These are phyloP conservation scores for Metschnikowia baotianmanensis DNA, from an alignment of 805 yeast species.

Conservation along the genomic window DNA sequence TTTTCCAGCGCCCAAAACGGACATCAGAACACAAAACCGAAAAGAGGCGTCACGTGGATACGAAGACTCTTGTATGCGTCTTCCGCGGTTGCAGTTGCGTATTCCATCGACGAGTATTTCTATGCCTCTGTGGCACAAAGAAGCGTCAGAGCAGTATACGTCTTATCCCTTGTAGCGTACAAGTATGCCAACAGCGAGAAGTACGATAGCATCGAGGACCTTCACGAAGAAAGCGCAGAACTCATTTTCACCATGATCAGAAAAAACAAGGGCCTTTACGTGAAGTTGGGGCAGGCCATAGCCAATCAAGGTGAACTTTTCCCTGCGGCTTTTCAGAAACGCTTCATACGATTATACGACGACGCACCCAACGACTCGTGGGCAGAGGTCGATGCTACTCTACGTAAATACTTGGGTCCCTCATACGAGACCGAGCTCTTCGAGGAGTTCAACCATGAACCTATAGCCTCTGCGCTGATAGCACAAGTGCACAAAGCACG, in stretches of 20 bases:
- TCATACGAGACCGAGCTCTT: slow-evolving; percentile 41
- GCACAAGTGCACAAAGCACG: slow-evolving; percentile 66
- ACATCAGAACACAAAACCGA: background rate
- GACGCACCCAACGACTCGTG: slow-evolving; percentile 62
- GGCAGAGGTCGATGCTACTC: slow-evolving; percentile 40
- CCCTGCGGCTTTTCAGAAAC: slow-evolving; percentile 61
- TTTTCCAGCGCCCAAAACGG: background rate
- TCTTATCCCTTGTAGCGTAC: slow-evolving; percentile 49
- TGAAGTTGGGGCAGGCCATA: slow-evolving; percentile 75
- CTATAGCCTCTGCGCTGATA: slow-evolving; percentile 73
- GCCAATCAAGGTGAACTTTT: slow-evolving; percentile 72
- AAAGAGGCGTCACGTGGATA: background rate
- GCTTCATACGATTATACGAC: slow-evolving; percentile 60
- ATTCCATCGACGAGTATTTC: slow-evolving; percentile 33
- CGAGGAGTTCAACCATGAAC: slow-evolving; percentile 47
- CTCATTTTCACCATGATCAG: slow-evolving; percentile 27
- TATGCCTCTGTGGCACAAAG: slow-evolving; percentile 53
- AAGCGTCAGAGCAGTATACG: slow-evolving; percentile 49
- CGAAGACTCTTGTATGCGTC: slow-evolving; percentile 3
- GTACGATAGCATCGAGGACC: slow-evolving; percentile 38
- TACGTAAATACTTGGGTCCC: slow-evolving; percentile 41
- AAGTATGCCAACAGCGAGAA: slow-evolving; percentile 53
- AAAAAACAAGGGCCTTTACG: slow-evolving; percentile 50
- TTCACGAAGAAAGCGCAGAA: slow-evolving; percentile 60
- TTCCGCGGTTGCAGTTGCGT: slow-evolving; percentile 17